Percentiles rank a stretch among this genome's conserved stretches.
These are phyloP conservation scores for Yamadazyma siamensis DNA, from an alignment of 1,139 yeast species.

Conservation along the genomic window DNA sequence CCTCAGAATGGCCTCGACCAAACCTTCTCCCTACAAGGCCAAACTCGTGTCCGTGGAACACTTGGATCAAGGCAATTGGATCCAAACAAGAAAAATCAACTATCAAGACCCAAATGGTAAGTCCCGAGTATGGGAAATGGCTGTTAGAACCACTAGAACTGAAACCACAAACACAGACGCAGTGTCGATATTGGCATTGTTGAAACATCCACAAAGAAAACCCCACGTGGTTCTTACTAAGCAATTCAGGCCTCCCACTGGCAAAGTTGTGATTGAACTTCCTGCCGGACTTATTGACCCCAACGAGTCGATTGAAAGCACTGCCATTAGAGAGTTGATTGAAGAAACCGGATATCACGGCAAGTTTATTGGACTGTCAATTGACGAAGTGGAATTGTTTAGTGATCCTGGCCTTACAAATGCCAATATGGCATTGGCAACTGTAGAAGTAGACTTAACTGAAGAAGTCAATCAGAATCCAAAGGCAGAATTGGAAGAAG, in stretches of 20 bases:
- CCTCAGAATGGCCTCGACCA: too few relatives aligned
- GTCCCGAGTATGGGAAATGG: conserved; percentile 84
- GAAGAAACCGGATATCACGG: conserved; percentile 94
- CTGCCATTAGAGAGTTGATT: conserved; percentile 81
- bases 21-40: conserved; percentile 17
- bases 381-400: conserved; percentile 46
- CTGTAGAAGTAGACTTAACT: conserved; percentile 70
- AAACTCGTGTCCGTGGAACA: conserved; percentile 29
- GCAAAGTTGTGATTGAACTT: conserved; percentile 82
- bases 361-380: conserved; percentile 47
- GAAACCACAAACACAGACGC: conserved; percentile 72
- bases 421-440: conserved; percentile 79
- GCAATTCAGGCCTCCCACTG: conserved; percentile 91
- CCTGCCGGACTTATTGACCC: conserved; percentile 96
- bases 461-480: conserved; percentile 68
- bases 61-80: conserved; percentile 39
- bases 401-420: conserved; percentile 95
- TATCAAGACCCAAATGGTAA: conserved; percentile 69
- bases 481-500: conserved; percentile 72
- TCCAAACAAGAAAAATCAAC: conserved; percentile 53
- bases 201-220: conserved; percentile 42
- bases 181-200: conserved; percentile 78
- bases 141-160: conserved; percentile 77
- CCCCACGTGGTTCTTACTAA: conserved; percentile 71
- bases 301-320: conserved; percentile 67